Conservation (phyloP, 768 basidiomycete species). For the Boletus bicolor region DNA sequence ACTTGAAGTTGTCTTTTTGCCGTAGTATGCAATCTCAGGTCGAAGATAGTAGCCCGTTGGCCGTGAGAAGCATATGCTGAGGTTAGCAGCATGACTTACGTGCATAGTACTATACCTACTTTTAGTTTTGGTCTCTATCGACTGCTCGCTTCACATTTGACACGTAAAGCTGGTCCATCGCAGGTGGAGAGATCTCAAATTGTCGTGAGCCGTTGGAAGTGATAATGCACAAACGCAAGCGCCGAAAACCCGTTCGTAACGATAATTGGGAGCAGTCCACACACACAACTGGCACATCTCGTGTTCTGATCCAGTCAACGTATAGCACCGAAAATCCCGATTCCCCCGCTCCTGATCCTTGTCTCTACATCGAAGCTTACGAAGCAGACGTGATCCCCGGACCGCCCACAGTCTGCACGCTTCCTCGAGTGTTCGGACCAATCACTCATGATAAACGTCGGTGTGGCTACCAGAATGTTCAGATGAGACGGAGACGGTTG, state of each 20-base stretch:
- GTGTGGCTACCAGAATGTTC: constrained; percentile 14
- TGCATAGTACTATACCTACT: no score
- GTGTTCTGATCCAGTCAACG: constrained; percentile 1
- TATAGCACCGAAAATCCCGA: neutral
- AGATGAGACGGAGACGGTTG: constrained; percentile 2
- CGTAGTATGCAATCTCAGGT: neutral
- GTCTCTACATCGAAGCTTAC: constrained; percentile 62
- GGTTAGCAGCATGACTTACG: neutral
- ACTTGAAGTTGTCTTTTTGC: neutral
- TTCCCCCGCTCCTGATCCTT: constrained; percentile 32
- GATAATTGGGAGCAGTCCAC: constrained; percentile 3
- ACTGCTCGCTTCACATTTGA: no score
- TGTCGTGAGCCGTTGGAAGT: no score
- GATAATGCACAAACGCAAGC: constrained; percentile 26
- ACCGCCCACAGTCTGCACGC: constrained; percentile 37
- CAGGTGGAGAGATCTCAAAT: no score
- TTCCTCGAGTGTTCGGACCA: constrained; percentile 32
- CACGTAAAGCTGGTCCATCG: no score
- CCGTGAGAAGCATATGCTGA: neutral
- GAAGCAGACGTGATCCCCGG: constrained; percentile 70
- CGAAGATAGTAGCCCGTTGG: neutral
- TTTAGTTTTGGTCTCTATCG: no score
- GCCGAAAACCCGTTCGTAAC: constrained; percentile 11
- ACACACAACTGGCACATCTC: neutral
- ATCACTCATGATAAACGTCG: neutral